Evolutionary conservation across 345 rosid species (phyloP), one percentile per base, ranked within the genome.

Genomic region (Hypericum androsaemum): DNA sequence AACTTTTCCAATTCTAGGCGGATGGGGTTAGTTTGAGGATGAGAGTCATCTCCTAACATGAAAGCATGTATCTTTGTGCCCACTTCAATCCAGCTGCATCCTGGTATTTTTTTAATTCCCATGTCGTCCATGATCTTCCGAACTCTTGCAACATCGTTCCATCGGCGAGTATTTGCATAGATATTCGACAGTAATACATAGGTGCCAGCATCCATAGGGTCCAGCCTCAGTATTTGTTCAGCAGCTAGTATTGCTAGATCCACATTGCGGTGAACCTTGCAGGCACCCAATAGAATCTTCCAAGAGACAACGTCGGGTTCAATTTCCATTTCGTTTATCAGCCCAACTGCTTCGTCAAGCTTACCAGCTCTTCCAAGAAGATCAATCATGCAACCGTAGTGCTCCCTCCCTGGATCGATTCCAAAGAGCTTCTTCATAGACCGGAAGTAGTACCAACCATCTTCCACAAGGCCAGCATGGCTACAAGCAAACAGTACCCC

Each of bases 61-160:
- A 82, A 82, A 44, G 80, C 74, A 63, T 80, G 89, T 37, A 85
- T 76, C 71, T 76, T 56, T 67, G 73, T 80, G 55, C 68, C 59
- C 55, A 77, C 79, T 74, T 85, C 89, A 48, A 82, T 67, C 89
- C 89, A 82, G 63, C 87, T 85, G 48, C 88, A 78, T 54, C 89
- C 89, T 12, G 89, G 81, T 41, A 76, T 81, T 71, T 85, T 80
- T 64, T 45, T 69, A 36, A 82, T 63, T 47, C 83, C 80, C 45
- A 59, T 65, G 50, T 62, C 43, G 53, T 71, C 69, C 95, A 80
- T 82, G 0, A 12, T 58, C 56, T 56, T 80, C 61, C 85, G 61
- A 10, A 71, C 48, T 40, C 71, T 69, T 22, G 75, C 74, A 52
- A 75, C 95, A 35, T 74, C 78, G 0, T 80, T 67, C 89, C 89